Evolutionary conservation across 2,329 filamentous ascomycete species (phyloP).

Genomic region (Paraphaeosphaeria minitans): DNA sequence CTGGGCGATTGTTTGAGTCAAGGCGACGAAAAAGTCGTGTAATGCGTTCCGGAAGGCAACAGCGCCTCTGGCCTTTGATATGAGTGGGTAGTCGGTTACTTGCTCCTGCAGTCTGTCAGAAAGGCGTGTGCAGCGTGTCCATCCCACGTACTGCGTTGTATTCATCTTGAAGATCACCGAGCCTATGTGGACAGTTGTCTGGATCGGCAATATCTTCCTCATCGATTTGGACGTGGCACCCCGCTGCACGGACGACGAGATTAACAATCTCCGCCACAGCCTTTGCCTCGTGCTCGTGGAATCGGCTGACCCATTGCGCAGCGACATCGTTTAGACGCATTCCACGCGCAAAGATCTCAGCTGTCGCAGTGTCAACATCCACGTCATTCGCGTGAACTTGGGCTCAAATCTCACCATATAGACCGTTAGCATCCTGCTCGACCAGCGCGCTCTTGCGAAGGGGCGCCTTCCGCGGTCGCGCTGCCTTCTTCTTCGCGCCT

Average conservation of each 20-base stretch:
- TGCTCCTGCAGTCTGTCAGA: conserved; percentile 59
- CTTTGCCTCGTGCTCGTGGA: conserved; percentile 59
- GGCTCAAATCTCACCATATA: conserved; percentile 56
- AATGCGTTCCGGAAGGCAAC: conserved; percentile 79
- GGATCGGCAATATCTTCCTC: conserved; percentile 86
- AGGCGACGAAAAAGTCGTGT: conserved; percentile 75
- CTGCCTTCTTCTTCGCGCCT: conserved; percentile 47
- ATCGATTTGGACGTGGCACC: conserved; percentile 79
- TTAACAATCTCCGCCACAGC: conserved; percentile 66
- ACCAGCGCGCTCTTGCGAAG: conserved; percentile 58
- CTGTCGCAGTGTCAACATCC: conserved; percentile 45
- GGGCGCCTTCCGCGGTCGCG: conserved; percentile 55
- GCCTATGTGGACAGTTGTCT: conserved; percentile 78
- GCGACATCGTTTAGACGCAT: conserved; percentile 62
- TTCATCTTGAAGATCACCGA: conserved; percentile 85
- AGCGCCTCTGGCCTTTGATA: conserved; percentile 77
- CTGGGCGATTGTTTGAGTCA: conserved; percentile 79
- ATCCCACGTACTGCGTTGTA: conserved; percentile 72
- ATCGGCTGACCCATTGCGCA: conserved; percentile 62
- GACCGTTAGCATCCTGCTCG: conserved; percentile 56
- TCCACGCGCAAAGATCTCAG: conserved; percentile 63
- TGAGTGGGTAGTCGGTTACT: conserved; percentile 88
- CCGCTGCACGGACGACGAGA: conserved; percentile 70
- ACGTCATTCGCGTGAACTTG: background rate
- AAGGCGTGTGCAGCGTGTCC: background rate